Conservation (phyloP, 2,329 filamentous ascomycete genomes). For the Fusarium sp. region DNA sequence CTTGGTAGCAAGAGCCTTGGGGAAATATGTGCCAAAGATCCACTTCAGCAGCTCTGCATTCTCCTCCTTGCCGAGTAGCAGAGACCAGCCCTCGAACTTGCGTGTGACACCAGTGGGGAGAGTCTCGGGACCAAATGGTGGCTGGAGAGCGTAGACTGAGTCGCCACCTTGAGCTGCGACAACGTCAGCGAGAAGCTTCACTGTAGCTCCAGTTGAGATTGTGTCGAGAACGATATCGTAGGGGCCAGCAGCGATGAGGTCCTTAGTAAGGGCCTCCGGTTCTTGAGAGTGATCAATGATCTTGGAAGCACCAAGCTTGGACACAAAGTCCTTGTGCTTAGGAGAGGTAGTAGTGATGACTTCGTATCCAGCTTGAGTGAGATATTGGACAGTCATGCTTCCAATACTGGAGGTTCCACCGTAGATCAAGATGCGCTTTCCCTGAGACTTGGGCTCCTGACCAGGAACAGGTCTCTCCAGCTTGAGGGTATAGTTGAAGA, state of each 20-base stretch:
- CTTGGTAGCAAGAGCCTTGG: conserved; percentile 10
- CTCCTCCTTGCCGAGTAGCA: conserved; percentile 28
- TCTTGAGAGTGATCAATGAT: conserved; percentile 18
- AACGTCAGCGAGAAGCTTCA: conserved; percentile 24
- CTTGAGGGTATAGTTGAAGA: conserved; percentile 26
- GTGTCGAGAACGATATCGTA: conserved; percentile 26
- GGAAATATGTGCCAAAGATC: conserved; percentile 30
- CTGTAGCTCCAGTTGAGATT: conserved; percentile 22
- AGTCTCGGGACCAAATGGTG: conserved; percentile 19
- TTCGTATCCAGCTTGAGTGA: conserved; percentile 30
- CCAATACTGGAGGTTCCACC: conserved; percentile 33
- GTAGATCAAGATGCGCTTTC: conserved; percentile 22
- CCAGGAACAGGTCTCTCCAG: conserved; percentile 15
- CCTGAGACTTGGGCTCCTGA: neutral
- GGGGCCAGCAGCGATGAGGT: conserved; percentile 9
- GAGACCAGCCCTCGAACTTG: conserved; percentile 32
- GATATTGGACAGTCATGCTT: conserved; percentile 26
- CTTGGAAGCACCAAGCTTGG: conserved; percentile 10
- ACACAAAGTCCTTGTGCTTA: conserved; percentile 24
- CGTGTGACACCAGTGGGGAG: conserved; percentile 22
- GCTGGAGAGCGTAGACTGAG: conserved; percentile 27
- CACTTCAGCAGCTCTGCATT: conserved; percentile 18
- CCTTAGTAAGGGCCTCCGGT: neutral
- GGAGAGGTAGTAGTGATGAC: conserved; percentile 31
- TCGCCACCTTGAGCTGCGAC: conserved; percentile 21